These are phyloP conservation scores for Naganishia liquefaciens DNA, from an alignment of 1,284 basidiomycete species.

Conservation along the genomic window DNA sequence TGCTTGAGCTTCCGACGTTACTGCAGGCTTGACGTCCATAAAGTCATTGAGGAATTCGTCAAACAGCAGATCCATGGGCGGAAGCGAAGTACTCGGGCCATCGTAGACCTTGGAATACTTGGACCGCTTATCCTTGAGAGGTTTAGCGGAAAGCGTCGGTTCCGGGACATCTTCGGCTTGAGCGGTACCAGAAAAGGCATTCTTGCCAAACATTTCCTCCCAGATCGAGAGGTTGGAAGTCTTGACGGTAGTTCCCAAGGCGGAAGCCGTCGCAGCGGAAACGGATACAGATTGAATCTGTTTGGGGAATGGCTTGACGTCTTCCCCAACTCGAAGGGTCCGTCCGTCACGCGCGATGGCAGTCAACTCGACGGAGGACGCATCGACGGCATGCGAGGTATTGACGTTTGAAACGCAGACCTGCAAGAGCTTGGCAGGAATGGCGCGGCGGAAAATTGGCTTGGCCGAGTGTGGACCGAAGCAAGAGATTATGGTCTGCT, in stretches of 20 bases:
- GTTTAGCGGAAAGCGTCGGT: background rate
- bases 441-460: slow-evolving; percentile 23
- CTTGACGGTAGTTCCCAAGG: slow-evolving; percentile 20
- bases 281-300: slow-evolving; percentile 20
- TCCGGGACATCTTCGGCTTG: slow-evolving; percentile 3
- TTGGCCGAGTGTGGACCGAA: slow-evolving; percentile 10
- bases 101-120: slow-evolving; percentile 61
- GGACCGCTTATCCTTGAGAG: slow-evolving; percentile 26
- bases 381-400: slow-evolving; percentile 12
- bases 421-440: slow-evolving; percentile 18
- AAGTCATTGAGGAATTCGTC: slow-evolving; percentile 70
- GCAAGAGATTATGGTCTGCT: slow-evolving; percentile 25
- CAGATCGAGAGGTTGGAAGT: slow-evolving; percentile 45
- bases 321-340: slow-evolving; percentile 21
- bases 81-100: slow-evolving; percentile 75
- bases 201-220: slow-evolving; percentile 56
- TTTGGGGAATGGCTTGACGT: slow-evolving; percentile 30
- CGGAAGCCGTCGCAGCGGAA: slow-evolving; percentile 7
- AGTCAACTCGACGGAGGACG: slow-evolving; percentile 29
- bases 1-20: background rate
- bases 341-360: slow-evolving; percentile 25
- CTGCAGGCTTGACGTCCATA: slow-evolving; percentile 50
- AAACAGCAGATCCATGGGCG: slow-evolving; percentile 73
- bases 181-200: slow-evolving; percentile 48
- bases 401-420: slow-evolving; percentile 17